A percentile compares a stretch with the other conserved stretches of the same genome.
phyloP scores from a whole-genome alignment of 139 green algal genomes.

The Chlorella sp. region DNA sequence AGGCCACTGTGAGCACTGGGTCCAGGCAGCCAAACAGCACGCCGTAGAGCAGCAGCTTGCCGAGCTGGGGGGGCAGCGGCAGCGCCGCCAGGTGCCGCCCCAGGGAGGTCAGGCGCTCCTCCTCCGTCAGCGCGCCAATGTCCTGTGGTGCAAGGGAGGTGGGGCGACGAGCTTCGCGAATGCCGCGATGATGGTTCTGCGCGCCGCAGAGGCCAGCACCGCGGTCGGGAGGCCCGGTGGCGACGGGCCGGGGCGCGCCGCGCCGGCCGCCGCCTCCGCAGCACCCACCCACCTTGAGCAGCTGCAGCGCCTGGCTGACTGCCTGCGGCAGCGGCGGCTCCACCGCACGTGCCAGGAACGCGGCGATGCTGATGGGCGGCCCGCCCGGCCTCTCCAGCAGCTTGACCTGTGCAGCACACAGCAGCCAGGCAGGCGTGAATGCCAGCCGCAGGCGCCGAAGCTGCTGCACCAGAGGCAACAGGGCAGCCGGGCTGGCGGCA shows the following conservation, averaged over 20 bases:
- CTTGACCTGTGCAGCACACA: slow-evolving; percentile 67
- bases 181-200: too few relatives aligned
- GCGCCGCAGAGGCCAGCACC: too few relatives aligned
- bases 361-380: slow-evolving; percentile 22
- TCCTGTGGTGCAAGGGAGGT: too few relatives aligned
- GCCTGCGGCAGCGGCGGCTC: slow-evolving; percentile 59
- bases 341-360: slow-evolving; percentile 63
- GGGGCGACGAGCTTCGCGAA: too few relatives aligned
- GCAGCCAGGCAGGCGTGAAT: too few relatives aligned
- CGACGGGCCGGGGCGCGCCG: too few relatives aligned
- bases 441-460: too few relatives aligned
- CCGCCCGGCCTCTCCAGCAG: slow-evolving; percentile 42
- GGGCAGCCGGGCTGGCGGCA: too few relatives aligned
- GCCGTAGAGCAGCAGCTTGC: slow-evolving; percentile 88
- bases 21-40: slow-evolving; percentile 77
- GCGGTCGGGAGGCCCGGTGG: too few relatives aligned
- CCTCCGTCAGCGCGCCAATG: slow-evolving; percentile 50
- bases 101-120: slow-evolving; percentile 74
- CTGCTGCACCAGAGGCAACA: too few relatives aligned
- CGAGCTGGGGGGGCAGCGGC: slow-evolving; percentile 72
- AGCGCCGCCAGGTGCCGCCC: slow-evolving; percentile 82
- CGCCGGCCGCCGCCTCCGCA: neutral
- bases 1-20: slow-evolving; percentile 80
- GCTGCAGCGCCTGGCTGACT: slow-evolving; percentile 40
- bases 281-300: slow-evolving; percentile 64